Conservation (phyloP, 176 grass and related monocot species). For the Triticum urartu region DNA sequence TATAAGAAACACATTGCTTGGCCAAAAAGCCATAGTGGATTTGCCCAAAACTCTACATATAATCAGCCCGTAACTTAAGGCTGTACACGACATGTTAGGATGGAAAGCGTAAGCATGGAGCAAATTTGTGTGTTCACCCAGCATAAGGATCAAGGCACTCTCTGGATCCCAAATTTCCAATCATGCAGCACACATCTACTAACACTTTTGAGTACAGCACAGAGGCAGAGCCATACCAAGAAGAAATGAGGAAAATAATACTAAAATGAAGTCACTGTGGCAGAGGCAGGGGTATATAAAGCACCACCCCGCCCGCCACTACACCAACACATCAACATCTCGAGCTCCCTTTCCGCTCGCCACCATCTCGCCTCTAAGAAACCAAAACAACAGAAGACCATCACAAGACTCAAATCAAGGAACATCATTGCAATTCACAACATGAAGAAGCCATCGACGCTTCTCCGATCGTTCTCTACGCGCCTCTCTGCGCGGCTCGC, state of each 20-base stretch:
- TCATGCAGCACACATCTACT: constrained; percentile 8
- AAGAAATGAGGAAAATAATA: neutral
- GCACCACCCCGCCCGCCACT: neutral
- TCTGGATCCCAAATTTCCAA: constrained; percentile 32
- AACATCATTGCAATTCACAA: neutral
- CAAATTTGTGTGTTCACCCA: neutral
- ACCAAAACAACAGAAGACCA: neutral
- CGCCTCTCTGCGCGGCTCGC: constrained; percentile 36
- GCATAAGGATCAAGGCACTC: neutral
- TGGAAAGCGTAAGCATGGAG: neutral
- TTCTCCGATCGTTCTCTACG: constrained; percentile 65
- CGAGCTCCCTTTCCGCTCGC: neutral
- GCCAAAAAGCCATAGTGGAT: neutral
- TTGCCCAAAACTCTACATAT: neutral
- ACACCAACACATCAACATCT: constrained; percentile 28
- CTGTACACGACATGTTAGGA: neutral
- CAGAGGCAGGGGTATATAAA: constrained; percentile 22
- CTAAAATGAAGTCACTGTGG: neutral
- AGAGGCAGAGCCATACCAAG: neutral
- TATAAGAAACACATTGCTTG: neutral
- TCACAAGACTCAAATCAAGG: neutral
- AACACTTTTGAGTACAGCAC: neutral
- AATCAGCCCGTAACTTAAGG: neutral
- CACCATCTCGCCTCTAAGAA: neutral
- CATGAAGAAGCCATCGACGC: constrained; percentile 69